Evolutionary conservation across 2,329 filamentous ascomycete species (phyloP), one percentile per base, ranked within the genome.

Genomic region (Rasamsonia emersonii): DNA sequence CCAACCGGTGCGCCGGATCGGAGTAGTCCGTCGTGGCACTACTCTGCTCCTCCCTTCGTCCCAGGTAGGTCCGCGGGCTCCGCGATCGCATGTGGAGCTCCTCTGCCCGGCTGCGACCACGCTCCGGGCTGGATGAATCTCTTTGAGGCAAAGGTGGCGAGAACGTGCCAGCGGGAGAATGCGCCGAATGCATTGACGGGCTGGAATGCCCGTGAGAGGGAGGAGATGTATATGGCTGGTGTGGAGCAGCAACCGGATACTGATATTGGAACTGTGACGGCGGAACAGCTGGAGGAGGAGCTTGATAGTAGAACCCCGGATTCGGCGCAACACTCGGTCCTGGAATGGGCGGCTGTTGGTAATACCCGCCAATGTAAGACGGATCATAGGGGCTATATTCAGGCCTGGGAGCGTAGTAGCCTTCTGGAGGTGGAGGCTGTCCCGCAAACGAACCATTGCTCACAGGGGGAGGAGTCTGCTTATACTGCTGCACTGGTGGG

Each of bases 81-180:
- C 58, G 53, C 11, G 56, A 59, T 15, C 56, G 53, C 32, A 58
- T 43, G 29, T 58, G 53, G 4, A 61, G 42, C 17, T 58, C 45
- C 27, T 51, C 41, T 5, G 55, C 48, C 37, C 58, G 54, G 5
- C 36, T 41, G 19, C 45, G 46, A 15, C 43, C 42, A 21, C 44
- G 24, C 23, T 39, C 37, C 9, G 18, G 42, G 15, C 39, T 41
- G 14, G 38, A 30, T 9, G 39, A 40, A 19, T 32, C 37, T 24
- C 34, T 30, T 13, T 37, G 38, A 20, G 33, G 34, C 24, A 28
- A 28, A 9, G 33, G 34, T 15, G 36, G 20, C n/a, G n/a, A n/a
- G n/a, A n/a, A n/a, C n/a, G n/a, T n/a, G n/a, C n/a, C n/a, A n/a
- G n/a, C n/a, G n/a, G n/a, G n/a, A n/a, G n/a, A n/a, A n/a, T n/a